Evolutionary conservation across 495 filamentous ascomycete genomes (phyloP), one percentile per base, ranked within the genome.

Genomic region (Aspergillus indologenus): DNA sequence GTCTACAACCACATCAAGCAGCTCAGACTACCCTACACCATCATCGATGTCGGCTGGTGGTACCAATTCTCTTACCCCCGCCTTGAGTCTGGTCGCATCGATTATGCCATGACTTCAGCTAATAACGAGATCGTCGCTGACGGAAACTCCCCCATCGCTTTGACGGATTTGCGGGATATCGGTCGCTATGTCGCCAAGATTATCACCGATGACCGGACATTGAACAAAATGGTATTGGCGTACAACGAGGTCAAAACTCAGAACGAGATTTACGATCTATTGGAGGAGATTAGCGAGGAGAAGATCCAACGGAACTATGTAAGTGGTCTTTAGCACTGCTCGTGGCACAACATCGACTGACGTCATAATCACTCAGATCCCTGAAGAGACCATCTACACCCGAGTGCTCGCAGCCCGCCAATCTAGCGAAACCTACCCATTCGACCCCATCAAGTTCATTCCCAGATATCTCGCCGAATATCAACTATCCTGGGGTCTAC

Each of bases 11-110:
- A 80, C 56, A 76, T 85, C 65, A 79, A 77, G 65, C 72, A 76
- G 59, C 64, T 81, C 21, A 63, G 67, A 54, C 70, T 86, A 23
- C 80, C 82, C 23, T 87, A 84, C 71, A 87, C 83, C 22, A 78
- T 85, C 65, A 79, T 87, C 61, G 83, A 86, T 61, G 76, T 84
- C 45, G 84, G 84, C 49, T 85, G 75, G 74, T 87, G 83, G 83
- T 81, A 81, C 68, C 79, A 84, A 64, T 66, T 83, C 48, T 69
- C 75, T 5, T 78, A 80, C 58, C 81, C 78, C 6, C 64, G 68
- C 18, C 65, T 86, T 17, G 70, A 76, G n/a, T 83, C 79, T 20
- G 83, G 83, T 8, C 73, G 73, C 50, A 71, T 77, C 26, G 81
- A 85, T 63, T 78, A 83, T 60, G 80, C 75, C 46, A 74, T 82